Conservation (phyloP, 345 rosid species). For the Xanthoceras sorbifolium region DNA sequence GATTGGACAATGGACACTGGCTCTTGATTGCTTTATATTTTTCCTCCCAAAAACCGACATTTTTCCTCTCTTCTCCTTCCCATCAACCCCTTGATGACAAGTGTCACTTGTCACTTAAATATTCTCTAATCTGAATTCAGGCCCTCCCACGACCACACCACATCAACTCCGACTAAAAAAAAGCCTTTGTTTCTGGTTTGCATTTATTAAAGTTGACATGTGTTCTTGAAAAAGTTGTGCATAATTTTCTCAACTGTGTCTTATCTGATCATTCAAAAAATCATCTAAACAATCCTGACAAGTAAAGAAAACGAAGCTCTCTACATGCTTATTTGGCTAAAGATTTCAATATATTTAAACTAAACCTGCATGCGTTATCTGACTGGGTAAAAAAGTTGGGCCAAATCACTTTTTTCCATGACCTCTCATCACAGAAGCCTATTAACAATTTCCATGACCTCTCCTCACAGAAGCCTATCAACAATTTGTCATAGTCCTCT, state of each 20-base stretch:
- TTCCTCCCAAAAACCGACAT: not conserved
- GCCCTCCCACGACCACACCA: not conserved
- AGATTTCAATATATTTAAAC: too few relatives aligned
- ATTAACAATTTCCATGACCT: not conserved
- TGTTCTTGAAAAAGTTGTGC: not conserved
- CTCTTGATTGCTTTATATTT: not conserved
- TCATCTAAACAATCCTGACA: not conserved
- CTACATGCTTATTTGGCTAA: not conserved
- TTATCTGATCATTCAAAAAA: not conserved
- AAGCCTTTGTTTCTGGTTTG: not conserved
- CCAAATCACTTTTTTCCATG: not conserved
- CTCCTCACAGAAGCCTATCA: not conserved
- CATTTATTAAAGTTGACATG: not conserved
- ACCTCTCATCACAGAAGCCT: not conserved
- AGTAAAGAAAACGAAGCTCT: too few relatives aligned
- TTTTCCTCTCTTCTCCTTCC: not conserved
- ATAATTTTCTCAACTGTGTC: not conserved
- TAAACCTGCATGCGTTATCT: not conserved
- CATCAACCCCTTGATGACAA: not conserved
- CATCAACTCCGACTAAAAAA: not conserved
- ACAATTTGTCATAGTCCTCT: not conserved
- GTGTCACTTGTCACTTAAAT: not conserved
- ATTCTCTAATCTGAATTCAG: not conserved
- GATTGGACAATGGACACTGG: not conserved
- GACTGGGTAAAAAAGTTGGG: not conserved